Conservation (phyloP, 2,329 filamentous ascomycete species). For the Mycosphaerella arachidis region DNA sequence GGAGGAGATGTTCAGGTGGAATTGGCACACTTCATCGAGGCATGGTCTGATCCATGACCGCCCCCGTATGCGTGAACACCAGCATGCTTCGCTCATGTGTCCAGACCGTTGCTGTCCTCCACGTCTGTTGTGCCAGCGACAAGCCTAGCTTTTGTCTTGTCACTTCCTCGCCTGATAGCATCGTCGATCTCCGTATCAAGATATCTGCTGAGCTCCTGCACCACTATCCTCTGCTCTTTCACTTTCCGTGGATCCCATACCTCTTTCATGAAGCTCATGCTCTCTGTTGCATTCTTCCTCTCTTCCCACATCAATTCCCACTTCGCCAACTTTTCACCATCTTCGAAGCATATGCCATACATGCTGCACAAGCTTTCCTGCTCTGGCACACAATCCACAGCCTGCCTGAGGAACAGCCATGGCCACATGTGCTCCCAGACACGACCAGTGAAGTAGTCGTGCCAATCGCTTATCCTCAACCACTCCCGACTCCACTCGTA, state of each 20-base stretch:
- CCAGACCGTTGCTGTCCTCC: too few species aligned
- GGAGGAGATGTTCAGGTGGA: too few species aligned
- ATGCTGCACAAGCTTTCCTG: slow-evolving; percentile 15
- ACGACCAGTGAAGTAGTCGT: slow-evolving; percentile 15
- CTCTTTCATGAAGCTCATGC: slow-evolving; percentile 14
- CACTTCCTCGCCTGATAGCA: not conserved
- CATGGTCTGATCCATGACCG: too few species aligned
- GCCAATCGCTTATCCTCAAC: slow-evolving; percentile 11
- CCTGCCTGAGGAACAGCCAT: slow-evolving; percentile 14
- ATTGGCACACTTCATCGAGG: too few species aligned
- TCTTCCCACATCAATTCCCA: slow-evolving; percentile 21
- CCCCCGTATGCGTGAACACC: not conserved
- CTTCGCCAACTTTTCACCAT: slow-evolving; percentile 4
- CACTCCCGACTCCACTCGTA: slow-evolving; percentile 14
- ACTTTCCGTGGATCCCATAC: slow-evolving; percentile 9
- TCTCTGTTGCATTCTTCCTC: slow-evolving; percentile 11
- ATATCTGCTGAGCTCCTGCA: not conserved
- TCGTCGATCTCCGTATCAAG: not conserved
- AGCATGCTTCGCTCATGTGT: not conserved
- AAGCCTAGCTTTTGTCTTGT: not conserved
- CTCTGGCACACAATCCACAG: slow-evolving; percentile 14
- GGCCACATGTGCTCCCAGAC: slow-evolving; percentile 25
- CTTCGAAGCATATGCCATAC: slow-evolving; percentile 19
- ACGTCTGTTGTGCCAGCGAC: not conserved
- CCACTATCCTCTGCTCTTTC: slow-evolving; percentile 2